Evolutionary conservation across 2,329 filamentous ascomycete species (phyloP), one percentile per base, ranked within the genome.

Genomic region (Monosporascus sp.): DNA sequence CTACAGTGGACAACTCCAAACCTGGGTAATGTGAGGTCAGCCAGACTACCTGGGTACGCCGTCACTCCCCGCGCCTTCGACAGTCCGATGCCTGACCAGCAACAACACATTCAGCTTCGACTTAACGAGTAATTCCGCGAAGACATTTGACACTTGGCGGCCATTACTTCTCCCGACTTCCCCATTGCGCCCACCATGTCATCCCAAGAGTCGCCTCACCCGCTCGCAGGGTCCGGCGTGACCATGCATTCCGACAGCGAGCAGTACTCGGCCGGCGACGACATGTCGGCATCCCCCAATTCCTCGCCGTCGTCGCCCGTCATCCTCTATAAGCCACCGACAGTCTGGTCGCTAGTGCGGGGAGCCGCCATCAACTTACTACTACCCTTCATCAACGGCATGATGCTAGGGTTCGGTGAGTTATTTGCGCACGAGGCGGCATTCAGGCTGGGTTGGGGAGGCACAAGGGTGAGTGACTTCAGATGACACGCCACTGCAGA

Each of bases 371-470:
- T 99, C 74, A 99, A 99, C 70, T 77, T 99, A n/a, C 65, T 99
- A 1, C 74, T 99, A 20, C 94, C 94, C 0, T 99, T 99, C 66
- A 84, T 99, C 67, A 99, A 99, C 74, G 94, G 94, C 47, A 82
- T 99, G 78, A 99, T 99, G 94, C 75, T 99, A 65, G 94, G 94
- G 2, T 97, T 99, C 67, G 94, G 94, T 62, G 94, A 99, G 75
- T 75, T 99, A 50, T 93, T 99, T 71, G 94, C 94, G 51, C 94
- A 99, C 68, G 94, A 99, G 75, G 87, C 90, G 49, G 94, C 94
- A 2, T 99, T 93, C 68, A 79, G 93, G 65, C 76, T 97, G 62
- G 94, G 94, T 56, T 99, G 94, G 94, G 86, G 88, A 59, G 87
- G 87, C 51, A 97, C 94, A 55, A 96, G 94, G 84, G 94, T 97